Evolutionary conservation across 2,329 filamentous ascomycete genomes (phyloP).

Genomic region (Cladosporium colombiae): DNA sequence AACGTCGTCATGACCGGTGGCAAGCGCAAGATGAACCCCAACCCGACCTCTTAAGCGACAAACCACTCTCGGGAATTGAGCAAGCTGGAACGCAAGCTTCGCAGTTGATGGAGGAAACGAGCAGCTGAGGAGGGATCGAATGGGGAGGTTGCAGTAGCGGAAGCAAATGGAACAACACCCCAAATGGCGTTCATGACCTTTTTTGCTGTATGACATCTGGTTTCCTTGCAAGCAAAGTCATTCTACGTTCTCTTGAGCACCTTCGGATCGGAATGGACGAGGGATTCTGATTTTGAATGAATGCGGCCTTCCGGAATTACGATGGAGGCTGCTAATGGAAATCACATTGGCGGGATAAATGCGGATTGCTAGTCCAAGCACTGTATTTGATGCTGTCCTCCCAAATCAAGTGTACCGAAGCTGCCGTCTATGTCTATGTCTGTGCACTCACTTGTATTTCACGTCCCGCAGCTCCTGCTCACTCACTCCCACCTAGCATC

Average conservation of each 20-base stretch:
- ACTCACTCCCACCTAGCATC: neutral
- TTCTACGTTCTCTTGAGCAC: slow-evolving; percentile 6
- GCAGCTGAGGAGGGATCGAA: slow-evolving; percentile 3
- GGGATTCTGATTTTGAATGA: neutral
- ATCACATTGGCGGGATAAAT: slow-evolving; percentile 5
- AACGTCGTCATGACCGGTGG: slow-evolving; percentile 96
- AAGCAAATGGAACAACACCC: slow-evolving; percentile 21
- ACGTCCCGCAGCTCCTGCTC: neutral
- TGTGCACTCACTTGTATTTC: neutral
- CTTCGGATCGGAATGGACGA: slow-evolving; percentile 14
- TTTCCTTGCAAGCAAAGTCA: slow-evolving; percentile 18
- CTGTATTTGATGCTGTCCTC: slow-evolving; percentile 19
- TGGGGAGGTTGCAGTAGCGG: slow-evolving; percentile 20
- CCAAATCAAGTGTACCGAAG: neutral
- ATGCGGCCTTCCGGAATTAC: neutral
- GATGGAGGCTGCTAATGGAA: slow-evolving; percentile 7
- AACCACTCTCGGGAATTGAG: slow-evolving; percentile 12
- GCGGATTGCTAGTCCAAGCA: slow-evolving; percentile 9
- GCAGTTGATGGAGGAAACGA: slow-evolving; percentile 7
- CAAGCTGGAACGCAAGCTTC: slow-evolving; percentile 5
- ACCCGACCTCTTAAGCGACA: slow-evolving; percentile 66
- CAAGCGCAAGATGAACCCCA: slow-evolving; percentile 98
- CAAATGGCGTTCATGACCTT: slow-evolving; percentile 18
- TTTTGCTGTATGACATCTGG: slow-evolving; percentile 14
- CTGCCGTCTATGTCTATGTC: neutral